phyloP scores from a whole-genome alignment of 352 stramenopile genomes.

The Pythium coloratum region DNA sequence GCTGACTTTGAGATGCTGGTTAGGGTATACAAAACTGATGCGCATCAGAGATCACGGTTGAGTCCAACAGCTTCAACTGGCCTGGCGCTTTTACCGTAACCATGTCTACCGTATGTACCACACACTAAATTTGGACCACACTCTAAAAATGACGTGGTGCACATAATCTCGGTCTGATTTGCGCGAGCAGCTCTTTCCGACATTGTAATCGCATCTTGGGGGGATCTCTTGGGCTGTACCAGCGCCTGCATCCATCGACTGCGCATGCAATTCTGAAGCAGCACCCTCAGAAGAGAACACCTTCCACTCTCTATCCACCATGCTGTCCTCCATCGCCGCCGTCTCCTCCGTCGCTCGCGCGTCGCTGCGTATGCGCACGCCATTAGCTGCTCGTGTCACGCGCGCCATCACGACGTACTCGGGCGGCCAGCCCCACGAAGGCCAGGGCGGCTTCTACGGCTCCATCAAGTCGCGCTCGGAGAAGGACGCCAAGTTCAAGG shows the following conservation, averaged over 20 bases:
- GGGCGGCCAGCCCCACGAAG: slow-evolving; percentile 84
- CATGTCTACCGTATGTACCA: background rate
- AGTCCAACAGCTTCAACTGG: background rate
- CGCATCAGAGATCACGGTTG: background rate
- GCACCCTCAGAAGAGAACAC: background rate
- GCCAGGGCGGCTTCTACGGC: slow-evolving; percentile 91
- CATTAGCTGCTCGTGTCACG: slow-evolving; percentile 1
- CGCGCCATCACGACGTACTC: slow-evolving; percentile 78
- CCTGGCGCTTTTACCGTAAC: background rate
- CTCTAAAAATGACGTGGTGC: background rate
- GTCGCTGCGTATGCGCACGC: slow-evolving; percentile 2
- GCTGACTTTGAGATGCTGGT: background rate
- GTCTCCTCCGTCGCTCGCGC: slow-evolving; percentile 11
- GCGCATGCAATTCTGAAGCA: slow-evolving; percentile 17
- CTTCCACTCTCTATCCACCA: background rate
- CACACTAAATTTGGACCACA: background rate
- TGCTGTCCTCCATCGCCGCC: slow-evolving; percentile 11
- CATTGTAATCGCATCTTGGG: background rate
- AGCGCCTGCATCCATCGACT: background rate
- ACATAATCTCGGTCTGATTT: background rate
- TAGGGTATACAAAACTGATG: background rate
- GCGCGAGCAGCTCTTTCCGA: background rate
- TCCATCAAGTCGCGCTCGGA: slow-evolving; percentile 80
- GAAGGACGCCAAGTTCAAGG: slow-evolving; percentile 57
- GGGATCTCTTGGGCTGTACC: background rate